These are phyloP conservation scores for Carex cristatella DNA, from an alignment of 176 grass and related monocot genomes.

Conservation along the genomic window DNA sequence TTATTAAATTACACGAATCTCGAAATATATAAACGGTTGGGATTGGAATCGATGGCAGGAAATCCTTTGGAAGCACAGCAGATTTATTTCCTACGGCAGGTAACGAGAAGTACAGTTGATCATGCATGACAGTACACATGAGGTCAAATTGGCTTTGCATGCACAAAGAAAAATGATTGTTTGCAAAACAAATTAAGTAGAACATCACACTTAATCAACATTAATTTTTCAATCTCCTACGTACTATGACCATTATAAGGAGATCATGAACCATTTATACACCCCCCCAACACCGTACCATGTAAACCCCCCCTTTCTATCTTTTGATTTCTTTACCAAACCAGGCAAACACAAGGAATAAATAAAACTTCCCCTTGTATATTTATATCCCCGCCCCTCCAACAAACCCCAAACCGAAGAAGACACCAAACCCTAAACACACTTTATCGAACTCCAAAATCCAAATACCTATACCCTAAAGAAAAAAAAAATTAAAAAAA, in stretches of 20 bases:
- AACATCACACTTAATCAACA: slow-evolving; percentile 8
- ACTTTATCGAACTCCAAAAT: slow-evolving; percentile 17
- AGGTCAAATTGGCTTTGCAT: neutral
- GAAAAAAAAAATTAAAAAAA: neutral
- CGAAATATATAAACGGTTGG: no score
- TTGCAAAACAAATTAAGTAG: neutral
- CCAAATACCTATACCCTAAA: slow-evolving; percentile 47
- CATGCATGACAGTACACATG: neutral
- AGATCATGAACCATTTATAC: slow-evolving; percentile 26
- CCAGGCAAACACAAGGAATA: slow-evolving; percentile 40
- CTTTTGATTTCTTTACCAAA: slow-evolving; percentile 15
- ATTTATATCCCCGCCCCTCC: slow-evolving; percentile 17
- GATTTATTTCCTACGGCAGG: neutral
- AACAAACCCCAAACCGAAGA: slow-evolving; percentile 21
- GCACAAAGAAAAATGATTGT: neutral
- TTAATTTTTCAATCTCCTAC: neutral
- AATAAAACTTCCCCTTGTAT: slow-evolving; percentile 61
- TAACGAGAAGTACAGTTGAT: neutral
- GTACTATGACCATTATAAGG: slow-evolving; percentile 8
- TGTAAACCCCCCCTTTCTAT: slow-evolving; percentile 20
- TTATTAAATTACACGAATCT: no score
- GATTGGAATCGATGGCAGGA: no score
- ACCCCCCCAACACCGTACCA: slow-evolving; percentile 16
- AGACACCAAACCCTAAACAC: slow-evolving; percentile 25
- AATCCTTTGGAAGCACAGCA: no score